These are phyloP conservation scores for Sarocladium strictum DNA, from an alignment of 2,329 filamentous ascomycete genomes.

Conservation along the genomic window DNA sequence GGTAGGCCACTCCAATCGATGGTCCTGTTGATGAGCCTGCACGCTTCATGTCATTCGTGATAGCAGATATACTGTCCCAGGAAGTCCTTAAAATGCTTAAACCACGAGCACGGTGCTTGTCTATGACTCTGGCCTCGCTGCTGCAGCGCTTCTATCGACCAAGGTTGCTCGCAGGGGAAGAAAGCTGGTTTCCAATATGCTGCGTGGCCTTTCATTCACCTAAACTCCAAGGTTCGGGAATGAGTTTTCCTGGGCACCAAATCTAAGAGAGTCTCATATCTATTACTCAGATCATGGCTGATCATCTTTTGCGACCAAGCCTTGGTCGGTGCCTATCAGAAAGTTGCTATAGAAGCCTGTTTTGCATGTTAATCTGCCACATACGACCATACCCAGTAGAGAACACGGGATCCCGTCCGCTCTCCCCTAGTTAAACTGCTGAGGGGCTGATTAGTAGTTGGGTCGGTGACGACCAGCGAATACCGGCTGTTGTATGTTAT, in stretches of 20 bases:
- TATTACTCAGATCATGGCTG: neutral
- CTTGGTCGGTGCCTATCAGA: neutral
- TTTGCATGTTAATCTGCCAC: neutral
- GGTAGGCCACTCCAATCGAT: neutral
- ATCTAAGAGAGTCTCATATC: neutral
- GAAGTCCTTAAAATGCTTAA: neutral
- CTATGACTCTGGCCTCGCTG: neutral
- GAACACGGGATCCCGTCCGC: too few species aligned
- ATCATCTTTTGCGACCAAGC: neutral
- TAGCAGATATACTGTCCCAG: conserved; percentile 1
- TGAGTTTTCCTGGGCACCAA: neutral
- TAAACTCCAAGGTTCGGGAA: conserved; percentile 1
- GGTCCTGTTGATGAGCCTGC: conserved; percentile 1
- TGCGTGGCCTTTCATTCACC: neutral
- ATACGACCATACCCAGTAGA: too few species aligned
- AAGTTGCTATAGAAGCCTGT: neutral
- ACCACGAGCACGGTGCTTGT: conserved; percentile 1
- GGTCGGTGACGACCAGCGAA: too few species aligned
- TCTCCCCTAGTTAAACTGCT: too few species aligned
- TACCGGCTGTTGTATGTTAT: neutral
- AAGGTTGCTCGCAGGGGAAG: conserved; percentile 1
- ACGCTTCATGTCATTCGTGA: neutral
- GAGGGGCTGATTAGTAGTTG: too few species aligned
- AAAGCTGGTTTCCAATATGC: neutral
- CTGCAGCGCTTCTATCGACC: neutral